A percentile compares a stretch with the other conserved stretches of the same genome.
Evolutionary conservation across 2,329 filamentous ascomycete species (phyloP).

Genomic region (Xylariaceae sp.): DNA sequence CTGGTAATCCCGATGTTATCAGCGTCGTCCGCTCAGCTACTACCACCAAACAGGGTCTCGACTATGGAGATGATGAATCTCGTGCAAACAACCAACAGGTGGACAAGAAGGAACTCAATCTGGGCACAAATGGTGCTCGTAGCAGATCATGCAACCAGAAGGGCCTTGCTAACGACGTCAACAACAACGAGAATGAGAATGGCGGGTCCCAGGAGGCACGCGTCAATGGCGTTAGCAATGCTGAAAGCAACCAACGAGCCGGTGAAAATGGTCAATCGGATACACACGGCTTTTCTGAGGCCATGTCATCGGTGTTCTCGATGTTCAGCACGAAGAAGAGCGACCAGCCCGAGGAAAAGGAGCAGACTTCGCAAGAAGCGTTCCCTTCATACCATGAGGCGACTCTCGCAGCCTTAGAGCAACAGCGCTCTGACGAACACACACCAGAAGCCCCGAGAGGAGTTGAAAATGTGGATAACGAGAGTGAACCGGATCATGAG

Average conservation of each 20-base stretch:
- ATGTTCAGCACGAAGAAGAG: not conserved
- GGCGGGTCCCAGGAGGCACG: not conserved
- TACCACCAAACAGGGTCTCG: slow-evolving; percentile 28
- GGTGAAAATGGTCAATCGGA: slow-evolving; percentile 1
- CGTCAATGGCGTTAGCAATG: not conserved
- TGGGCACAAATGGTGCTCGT: not conserved
- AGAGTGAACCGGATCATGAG: not conserved
- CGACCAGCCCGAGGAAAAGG: not conserved
- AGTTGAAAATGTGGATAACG: not conserved
- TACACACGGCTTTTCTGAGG: not conserved
- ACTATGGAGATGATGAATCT: slow-evolving; percentile 27
- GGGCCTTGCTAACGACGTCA: not conserved
- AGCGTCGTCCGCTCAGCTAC: slow-evolving; percentile 29
- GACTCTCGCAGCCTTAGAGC: not conserved
- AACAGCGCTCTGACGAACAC: not conserved
- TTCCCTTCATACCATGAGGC: not conserved
- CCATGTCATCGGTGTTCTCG: not conserved
- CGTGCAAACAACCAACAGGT: not conserved
- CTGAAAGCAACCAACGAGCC: not conserved
- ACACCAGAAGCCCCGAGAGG: no score
- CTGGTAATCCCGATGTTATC: slow-evolving; percentile 29
- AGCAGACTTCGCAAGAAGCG: not conserved
- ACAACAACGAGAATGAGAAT: not conserved
- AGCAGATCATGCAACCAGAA: not conserved
- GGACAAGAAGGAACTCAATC: not conserved